Evolutionary conservation across 345 rosid species (phyloP).

Genomic region (Euclidium syriacum): DNA sequence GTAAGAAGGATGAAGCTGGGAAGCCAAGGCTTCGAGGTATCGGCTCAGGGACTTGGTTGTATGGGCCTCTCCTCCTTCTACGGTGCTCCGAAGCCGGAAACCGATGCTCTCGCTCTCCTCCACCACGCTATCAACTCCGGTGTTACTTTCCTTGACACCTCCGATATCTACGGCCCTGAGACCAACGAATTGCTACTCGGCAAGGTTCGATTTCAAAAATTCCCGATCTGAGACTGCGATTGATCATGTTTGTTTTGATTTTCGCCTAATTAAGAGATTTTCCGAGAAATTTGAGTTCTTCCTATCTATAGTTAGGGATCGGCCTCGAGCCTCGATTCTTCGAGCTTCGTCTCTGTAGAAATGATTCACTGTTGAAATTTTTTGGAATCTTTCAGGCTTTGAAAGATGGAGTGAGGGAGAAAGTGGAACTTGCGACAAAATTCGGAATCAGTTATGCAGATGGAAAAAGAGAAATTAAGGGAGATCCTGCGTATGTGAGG

Average conservation of each 20-base stretch:
- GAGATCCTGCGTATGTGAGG: conserved; percentile 48
- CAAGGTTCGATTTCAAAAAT: conserved; percentile 14
- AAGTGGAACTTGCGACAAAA: conserved; percentile 44
- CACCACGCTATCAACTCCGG: conserved; percentile 34
- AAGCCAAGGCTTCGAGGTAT: conserved; percentile 28
- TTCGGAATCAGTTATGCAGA: conserved; percentile 21
- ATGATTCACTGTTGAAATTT: not conserved
- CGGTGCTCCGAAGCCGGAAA: conserved; percentile 31
- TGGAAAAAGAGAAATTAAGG: conserved; percentile 29
- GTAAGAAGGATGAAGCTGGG: conserved; percentile 18
- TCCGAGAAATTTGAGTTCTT: not conserved
- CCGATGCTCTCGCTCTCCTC: conserved; percentile 28
- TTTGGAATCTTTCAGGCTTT: conserved; percentile 31
- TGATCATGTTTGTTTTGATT: not conserved
- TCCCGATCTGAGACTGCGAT: not conserved
- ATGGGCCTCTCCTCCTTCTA: conserved; percentile 32
- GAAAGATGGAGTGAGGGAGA: conserved; percentile 39
- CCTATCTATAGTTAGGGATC: no score
- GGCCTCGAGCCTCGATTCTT: no score
- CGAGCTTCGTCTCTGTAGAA: not conserved
- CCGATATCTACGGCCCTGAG: conserved; percentile 36
- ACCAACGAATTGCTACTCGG: conserved; percentile 38
- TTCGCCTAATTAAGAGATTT: no score
- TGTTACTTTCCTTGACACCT: conserved; percentile 41
- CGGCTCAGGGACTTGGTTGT: conserved; percentile 45